Base-by-base conservation (phyloP, 2,329 filamentous ascomycete species). In the Nakataea oryzae region DNA sequence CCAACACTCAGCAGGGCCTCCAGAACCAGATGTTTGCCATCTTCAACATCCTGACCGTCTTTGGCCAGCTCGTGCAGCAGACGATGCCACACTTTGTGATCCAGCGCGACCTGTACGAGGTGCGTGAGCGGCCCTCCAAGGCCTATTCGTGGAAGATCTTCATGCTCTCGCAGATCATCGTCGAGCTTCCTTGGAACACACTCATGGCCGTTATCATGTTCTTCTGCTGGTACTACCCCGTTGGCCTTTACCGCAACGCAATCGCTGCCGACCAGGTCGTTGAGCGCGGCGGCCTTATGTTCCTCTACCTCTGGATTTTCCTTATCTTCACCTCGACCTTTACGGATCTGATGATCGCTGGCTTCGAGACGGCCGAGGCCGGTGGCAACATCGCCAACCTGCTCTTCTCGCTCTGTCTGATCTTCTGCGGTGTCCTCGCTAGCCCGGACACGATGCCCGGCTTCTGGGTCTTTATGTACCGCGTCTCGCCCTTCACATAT, bases 401-500 rank as follows among this genome's bases (percentile, higher is more conserved):
- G 58, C 71, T 86, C 63, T 89, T 89, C 73, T 82, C 83, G 61
- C 74, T 90, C 62, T 81, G 78, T 30, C 75, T 90, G 26, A 78
- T 87, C 65, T 90, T 90, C 79, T 87, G 85, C 66, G 76, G 74
- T 74, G 85, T 91, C 29, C 77, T 91, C 63, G 85, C 84, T 1
- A 72, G 77, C 2, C 86, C 86, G 0, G 68, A 71, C 0, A 72
- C 75, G 1, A 79, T 91, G 56, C 87, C 88, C 0, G 76, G 81
- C 2, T 90, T 90, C 78, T 91, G 88, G 88, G 90, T 85, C 64
- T 91, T 90, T 75, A 91, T 91, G 88, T 89, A 90, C 72, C 80
- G 84, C 29, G 77, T 85, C 13, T 85, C 81, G 0, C 86, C 86
- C 0, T 86, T 89, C 63, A 89, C 85, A 0, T 90, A 90, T 72